Conservation (phyloP, 805 yeast species). For the Metschnikowia continentalis region DNA sequence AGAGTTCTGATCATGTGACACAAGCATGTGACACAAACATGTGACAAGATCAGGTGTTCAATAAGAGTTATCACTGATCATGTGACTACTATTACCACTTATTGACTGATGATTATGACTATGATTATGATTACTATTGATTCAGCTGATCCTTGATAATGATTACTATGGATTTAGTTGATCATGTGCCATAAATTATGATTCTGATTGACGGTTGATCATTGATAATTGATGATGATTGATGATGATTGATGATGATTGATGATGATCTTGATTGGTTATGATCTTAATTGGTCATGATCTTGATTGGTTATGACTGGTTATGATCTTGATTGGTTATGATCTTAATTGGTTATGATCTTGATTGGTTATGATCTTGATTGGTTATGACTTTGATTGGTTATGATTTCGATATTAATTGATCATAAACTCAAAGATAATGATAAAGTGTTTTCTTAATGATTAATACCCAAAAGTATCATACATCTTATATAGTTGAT, state of each 20-base stretch:
- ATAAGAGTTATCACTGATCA: neutral
- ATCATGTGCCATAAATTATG: no score
- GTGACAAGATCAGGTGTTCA: no score
- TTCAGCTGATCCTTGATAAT: neutral
- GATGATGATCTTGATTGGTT: neutral
- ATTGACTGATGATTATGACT: no score
- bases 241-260: slow-evolving; percentile 3
- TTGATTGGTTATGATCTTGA: neutral
- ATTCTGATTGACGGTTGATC: neutral
- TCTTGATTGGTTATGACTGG: neutral
- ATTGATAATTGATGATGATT: neutral
- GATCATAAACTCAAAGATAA: neutral
- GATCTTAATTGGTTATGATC: neutral
- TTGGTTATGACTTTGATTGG: neutral
- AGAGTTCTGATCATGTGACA: neutral
- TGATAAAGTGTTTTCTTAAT: neutral
- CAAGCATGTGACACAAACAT: no score
- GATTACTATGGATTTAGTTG: no score
- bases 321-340: neutral
- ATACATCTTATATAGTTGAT: slow-evolving; percentile 9
- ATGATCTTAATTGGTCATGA: neutral
- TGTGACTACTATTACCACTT: neutral
- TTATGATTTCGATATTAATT: neutral
- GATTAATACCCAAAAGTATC: slow-evolving; percentile 11
- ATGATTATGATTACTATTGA: neutral